A percentile compares a stretch with the other conserved stretches of the same genome.
Evolutionary conservation across 139 green algal genomes (phyloP).

Genomic region (Diplosphaera chodatii): DNA sequence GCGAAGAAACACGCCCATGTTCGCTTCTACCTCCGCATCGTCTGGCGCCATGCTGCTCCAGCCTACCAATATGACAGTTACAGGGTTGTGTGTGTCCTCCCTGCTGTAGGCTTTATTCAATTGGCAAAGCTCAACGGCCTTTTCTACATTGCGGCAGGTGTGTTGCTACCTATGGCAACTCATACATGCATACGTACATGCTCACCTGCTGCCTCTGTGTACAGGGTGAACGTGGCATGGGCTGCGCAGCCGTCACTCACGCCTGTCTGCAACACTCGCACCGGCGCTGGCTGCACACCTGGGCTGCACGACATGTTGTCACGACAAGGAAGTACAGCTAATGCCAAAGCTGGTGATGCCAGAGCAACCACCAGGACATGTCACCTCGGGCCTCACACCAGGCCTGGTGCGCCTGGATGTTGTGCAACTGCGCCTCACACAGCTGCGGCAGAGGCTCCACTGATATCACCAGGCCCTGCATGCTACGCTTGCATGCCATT

Average conservation of each 20-base stretch:
- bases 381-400: conserved; percentile 9
- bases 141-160: no score
- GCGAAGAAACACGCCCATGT: conserved; percentile 36
- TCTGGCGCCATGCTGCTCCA: conserved; percentile 40
- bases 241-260: conserved; percentile 11
- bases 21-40: conserved; percentile 22
- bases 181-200: not conserved
- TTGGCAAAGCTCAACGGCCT: no score
- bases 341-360: no score
- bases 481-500: not conserved
- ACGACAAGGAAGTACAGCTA: no score
- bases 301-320: not conserved
- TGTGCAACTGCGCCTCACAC: conserved; percentile 8
- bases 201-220: conserved; percentile 14
- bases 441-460: conserved; percentile 20
- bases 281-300: not conserved
- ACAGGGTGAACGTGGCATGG: conserved; percentile 31
- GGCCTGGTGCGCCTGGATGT: conserved; percentile 8
- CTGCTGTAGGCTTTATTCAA: not conserved
- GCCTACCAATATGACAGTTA: no score
- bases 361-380: no score
- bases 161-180: no score
- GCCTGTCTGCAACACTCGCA: conserved; percentile 7
- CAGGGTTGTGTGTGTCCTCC: no score
- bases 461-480: conserved; percentile 14